Evolutionary conservation across 2,329 filamentous ascomycete species (phyloP).

Genomic region (Fusarium ambrosium): DNA sequence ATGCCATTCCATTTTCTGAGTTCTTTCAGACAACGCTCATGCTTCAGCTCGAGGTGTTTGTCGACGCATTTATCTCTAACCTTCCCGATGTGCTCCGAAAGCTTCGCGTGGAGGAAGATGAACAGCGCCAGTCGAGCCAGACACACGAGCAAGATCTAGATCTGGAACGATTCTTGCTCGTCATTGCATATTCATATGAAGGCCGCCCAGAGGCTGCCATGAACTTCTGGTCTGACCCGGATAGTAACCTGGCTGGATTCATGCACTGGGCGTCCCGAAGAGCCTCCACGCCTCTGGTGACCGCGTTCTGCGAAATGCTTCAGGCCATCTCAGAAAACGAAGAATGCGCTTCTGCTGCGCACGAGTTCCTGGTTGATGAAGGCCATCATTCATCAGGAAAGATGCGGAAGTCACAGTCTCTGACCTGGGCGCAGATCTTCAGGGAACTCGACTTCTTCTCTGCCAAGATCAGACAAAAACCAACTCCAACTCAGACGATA

Average conservation of each 20-base stretch:
- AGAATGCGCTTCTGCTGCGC: conserved; percentile 85
- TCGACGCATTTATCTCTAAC: conserved; percentile 94
- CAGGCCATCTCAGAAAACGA: conserved; percentile 88
- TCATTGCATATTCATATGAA: conserved; percentile 93
- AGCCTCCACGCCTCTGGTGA: conserved; percentile 95
- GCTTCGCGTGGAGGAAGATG: conserved; percentile 89
- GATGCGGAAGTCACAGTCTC: conserved; percentile 83
- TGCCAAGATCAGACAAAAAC: conserved; percentile 80
- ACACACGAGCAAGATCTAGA: conserved; percentile 77
- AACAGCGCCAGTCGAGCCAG: conserved; percentile 79
- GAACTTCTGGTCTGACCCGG: conserved; percentile 91
- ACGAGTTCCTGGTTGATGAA: conserved; percentile 92
- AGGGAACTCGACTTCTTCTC: conserved; percentile 90
- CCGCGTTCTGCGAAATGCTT: conserved; percentile 96
- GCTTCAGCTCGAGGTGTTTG: conserved; percentile 86
- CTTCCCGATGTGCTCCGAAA: conserved; percentile 92
- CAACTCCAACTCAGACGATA: conserved; percentile 58
- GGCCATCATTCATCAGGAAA: conserved; percentile 79
- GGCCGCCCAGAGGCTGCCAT: conserved; percentile 85
- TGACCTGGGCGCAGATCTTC: conserved; percentile 95
- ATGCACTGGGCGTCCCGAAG: conserved; percentile 96
- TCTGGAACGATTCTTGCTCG: conserved; percentile 90
- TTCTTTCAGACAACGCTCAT: conserved; percentile 81
- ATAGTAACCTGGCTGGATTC: conserved; percentile 94
- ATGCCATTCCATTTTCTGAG: conserved; percentile 76